Percentiles rank a stretch among this genome's conserved stretches.
These are phyloP conservation scores for Phlegmacium glaucopus DNA, from an alignment of 768 basidiomycete genomes.

Conservation along the genomic window DNA sequence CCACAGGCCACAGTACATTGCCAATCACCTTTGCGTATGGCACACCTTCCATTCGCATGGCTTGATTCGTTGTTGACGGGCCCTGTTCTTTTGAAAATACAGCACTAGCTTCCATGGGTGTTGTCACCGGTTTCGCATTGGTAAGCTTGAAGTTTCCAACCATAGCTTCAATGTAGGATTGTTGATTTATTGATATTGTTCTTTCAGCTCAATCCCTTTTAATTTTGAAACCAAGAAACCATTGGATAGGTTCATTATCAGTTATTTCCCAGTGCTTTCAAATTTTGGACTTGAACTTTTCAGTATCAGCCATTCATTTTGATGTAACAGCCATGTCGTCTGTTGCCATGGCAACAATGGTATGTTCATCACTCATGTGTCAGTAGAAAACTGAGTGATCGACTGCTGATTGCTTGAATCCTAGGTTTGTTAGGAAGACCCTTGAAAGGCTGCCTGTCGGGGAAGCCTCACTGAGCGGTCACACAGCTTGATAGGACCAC, in stretches of 20 bases:
- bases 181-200: conserved; percentile 28
- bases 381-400: no score
- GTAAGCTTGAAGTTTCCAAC: conserved; percentile 21
- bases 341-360: no score
- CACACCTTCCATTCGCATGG: conserved; percentile 14
- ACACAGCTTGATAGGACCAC: no score
- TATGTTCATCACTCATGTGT: no score
- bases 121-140: conserved; percentile 21
- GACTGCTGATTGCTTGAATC: no score
- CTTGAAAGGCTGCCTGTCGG: no score
- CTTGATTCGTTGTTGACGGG: conserved; percentile 12
- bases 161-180: conserved; percentile 28
- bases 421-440: no score
- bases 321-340: no score
- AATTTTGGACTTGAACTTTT: no score
- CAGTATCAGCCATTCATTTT: no score
- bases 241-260: conserved; percentile 21
- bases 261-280: no score
- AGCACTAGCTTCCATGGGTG: conserved; percentile 22
- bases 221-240: conserved; percentile 20
- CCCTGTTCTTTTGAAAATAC: conserved; percentile 14
- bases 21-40: conserved; percentile 26
- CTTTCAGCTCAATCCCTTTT: conserved; percentile 6
- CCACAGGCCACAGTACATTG: conserved; percentile 26
- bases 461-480: no score